Conservation (phyloP, 2,329 filamentous ascomycete genomes). For the Beauveria pseudobassiana region DNA sequence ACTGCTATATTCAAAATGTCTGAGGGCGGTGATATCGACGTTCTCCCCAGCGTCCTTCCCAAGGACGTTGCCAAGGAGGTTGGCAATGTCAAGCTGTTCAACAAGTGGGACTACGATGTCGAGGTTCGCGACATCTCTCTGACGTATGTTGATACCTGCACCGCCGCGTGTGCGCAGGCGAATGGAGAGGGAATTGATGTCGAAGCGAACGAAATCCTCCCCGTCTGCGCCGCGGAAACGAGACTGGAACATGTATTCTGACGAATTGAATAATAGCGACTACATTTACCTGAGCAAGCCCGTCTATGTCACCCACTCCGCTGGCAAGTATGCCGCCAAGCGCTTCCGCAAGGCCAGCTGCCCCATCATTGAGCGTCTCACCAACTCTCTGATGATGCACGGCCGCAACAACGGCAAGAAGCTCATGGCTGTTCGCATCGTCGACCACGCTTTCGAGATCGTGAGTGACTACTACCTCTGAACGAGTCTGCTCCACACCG, state of each 20-base stretch:
- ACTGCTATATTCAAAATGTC: conserved; percentile 64
- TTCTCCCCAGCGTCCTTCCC: conserved; percentile 74
- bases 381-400: conserved; percentile 99
- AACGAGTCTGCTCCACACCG: not conserved
- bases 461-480: conserved; percentile 52
- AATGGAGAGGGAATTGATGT: not conserved
- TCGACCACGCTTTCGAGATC: conserved; percentile 98
- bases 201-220: conserved; percentile 8
- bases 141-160: conserved; percentile 58
- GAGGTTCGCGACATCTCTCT: conserved; percentile 99
- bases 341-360: conserved; percentile 99
- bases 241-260: conserved; percentile 20
- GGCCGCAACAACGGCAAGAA: conserved; percentile 99
- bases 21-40: conserved; percentile 91
- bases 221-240: conserved; percentile 6
- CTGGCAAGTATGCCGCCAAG: conserved; percentile 98
- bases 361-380: conserved; percentile 99
- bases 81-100: conserved; percentile 93
- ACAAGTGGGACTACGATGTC: conserved; percentile 98
- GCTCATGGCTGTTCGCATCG: conserved; percentile 99
- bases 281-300: conserved; percentile 99
- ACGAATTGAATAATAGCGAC: conserved; percentile 57
- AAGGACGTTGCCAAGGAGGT: conserved; percentile 88
- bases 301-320: conserved; percentile 98
- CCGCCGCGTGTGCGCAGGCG: not conserved